Conservation (phyloP, 202 grass and related monocot species). For the Bolboschoenoplectus hybrid region DNA sequence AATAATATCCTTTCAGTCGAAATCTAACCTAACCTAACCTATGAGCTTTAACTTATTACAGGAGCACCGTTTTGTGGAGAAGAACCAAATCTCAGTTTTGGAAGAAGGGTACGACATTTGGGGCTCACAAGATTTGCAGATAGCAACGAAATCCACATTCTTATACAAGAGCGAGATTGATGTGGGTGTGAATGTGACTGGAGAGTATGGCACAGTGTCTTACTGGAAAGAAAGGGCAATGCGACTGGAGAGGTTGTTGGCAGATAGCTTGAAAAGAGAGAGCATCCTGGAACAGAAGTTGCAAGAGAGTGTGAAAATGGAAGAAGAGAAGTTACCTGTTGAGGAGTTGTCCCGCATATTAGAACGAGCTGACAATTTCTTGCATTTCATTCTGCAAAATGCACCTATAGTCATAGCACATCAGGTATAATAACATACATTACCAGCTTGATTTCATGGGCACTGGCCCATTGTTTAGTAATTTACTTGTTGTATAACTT, state of each 20-base stretch:
- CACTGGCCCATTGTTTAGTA: background rate
- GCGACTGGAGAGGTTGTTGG: slow-evolving; percentile 57
- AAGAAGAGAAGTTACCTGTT: slow-evolving; percentile 57
- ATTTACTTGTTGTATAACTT: background rate
- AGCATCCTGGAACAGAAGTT: slow-evolving; percentile 58
- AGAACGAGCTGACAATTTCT: slow-evolving; percentile 89
- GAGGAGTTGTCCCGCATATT: slow-evolving; percentile 85
- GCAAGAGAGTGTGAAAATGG: slow-evolving; percentile 62
- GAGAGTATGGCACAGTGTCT: slow-evolving; percentile 47
- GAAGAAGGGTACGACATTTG: slow-evolving; percentile 74
- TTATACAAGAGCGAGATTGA: slow-evolving; percentile 29
- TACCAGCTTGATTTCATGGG: background rate
- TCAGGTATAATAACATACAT: slow-evolving; percentile 54
- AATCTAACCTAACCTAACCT: background rate
- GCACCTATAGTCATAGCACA: slow-evolving; percentile 94
- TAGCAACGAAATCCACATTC: background rate
- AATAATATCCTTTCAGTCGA: slow-evolving; percentile 7
- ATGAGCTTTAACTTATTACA: slow-evolving; percentile 62
- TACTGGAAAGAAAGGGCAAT: slow-evolving; percentile 75
- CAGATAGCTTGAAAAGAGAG: slow-evolving; percentile 75
- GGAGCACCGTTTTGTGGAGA: slow-evolving; percentile 69
- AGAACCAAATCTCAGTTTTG: slow-evolving; percentile 68
- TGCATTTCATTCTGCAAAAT: slow-evolving; percentile 93
- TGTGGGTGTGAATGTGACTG: slow-evolving; percentile 31
- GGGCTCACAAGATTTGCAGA: slow-evolving; percentile 20